A percentile compares a stretch with the other conserved stretches of the same genome.
These are phyloP conservation scores for Gryganskiella cystojenkinii DNA, from an alignment of 192 early-diverging fungal species.

Conservation along the genomic window DNA sequence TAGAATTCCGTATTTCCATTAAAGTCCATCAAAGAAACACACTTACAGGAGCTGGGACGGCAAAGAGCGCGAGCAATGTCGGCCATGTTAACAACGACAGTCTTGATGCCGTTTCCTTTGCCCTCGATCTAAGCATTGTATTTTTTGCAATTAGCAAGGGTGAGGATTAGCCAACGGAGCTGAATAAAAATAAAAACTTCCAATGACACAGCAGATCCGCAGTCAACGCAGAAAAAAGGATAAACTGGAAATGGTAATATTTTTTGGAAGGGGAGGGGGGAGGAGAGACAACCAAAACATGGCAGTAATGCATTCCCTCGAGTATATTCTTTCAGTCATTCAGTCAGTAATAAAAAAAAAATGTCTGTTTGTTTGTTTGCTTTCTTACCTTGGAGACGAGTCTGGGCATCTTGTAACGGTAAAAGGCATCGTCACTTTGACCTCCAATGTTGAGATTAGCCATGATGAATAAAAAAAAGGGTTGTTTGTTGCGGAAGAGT, in stretches of 20 bases:
- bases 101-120: conserved; percentile 99
- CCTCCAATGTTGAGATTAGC: conserved; percentile 88
- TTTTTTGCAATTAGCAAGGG: background rate
- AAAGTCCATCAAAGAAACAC: background rate
- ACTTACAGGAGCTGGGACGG: conserved; percentile 86
- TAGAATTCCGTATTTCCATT: no score
- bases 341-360: background rate
- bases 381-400: conserved; percentile 73
- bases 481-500: background rate
- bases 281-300: no score
- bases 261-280: no score
- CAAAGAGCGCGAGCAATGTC: conserved; percentile 91
- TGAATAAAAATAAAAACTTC: conserved; percentile 12
- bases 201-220: conserved; percentile 4
- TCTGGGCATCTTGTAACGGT: conserved; percentile 99
- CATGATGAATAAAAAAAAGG: conserved; percentile 60
- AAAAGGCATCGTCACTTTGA: conserved; percentile 93
- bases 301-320: background rate
- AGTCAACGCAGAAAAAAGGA: background rate
- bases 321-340: background rate
- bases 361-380: background rate
- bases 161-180: background rate
- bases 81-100: conserved; percentile 96
- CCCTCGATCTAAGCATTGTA: conserved; percentile 82
- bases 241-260: background rate